phyloP scores from a whole-genome alignment of 345 rosid species.

The Conringia planisiliqua region DNA sequence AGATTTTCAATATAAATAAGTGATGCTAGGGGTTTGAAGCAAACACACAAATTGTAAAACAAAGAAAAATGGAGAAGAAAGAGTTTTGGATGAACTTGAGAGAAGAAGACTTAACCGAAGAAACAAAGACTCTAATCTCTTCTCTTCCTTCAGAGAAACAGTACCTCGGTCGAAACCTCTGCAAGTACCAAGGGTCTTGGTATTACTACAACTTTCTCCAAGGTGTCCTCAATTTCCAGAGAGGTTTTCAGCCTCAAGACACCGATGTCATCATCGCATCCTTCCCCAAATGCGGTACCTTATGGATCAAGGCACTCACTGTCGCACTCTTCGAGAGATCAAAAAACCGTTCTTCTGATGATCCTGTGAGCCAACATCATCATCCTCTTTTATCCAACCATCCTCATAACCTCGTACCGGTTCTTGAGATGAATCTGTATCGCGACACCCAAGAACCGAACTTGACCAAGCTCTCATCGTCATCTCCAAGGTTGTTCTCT shows the following conservation, averaged over 20 bases:
- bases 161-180: slow-evolving; percentile 20
- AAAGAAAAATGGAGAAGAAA: not conserved
- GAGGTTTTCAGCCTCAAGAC: slow-evolving; percentile 36
- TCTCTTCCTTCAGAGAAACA: slow-evolving; percentile 37
- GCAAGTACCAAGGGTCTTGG: slow-evolving; percentile 43
- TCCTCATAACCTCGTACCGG: slow-evolving; percentile 48
- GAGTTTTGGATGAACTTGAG: slow-evolving; percentile 22
- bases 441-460: slow-evolving; percentile 18
- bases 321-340: slow-evolving; percentile 38
- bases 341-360: not conserved
- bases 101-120: slow-evolving; percentile 28
- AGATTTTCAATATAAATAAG: too few species aligned
- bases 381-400: slow-evolving; percentile 43
- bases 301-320: slow-evolving; percentile 50
- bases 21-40: too few species aligned
- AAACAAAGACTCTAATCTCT: slow-evolving; percentile 30
- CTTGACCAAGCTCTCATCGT: slow-evolving; percentile 9
- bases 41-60: too few species aligned
- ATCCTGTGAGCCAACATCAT: too few species aligned
- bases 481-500: slow-evolving; percentile 43
- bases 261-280: slow-evolving; percentile 43
- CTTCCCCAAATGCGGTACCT: slow-evolving; percentile 47
- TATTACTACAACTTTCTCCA: slow-evolving; percentile 1
- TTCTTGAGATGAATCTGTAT: slow-evolving; percentile 26
- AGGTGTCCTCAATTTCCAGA: slow-evolving; percentile 42